Percentiles rank a stretch among this genome's conserved stretches.
Conservation (phyloP, 305 asterid species). For the Fraxinus albicans region DNA sequence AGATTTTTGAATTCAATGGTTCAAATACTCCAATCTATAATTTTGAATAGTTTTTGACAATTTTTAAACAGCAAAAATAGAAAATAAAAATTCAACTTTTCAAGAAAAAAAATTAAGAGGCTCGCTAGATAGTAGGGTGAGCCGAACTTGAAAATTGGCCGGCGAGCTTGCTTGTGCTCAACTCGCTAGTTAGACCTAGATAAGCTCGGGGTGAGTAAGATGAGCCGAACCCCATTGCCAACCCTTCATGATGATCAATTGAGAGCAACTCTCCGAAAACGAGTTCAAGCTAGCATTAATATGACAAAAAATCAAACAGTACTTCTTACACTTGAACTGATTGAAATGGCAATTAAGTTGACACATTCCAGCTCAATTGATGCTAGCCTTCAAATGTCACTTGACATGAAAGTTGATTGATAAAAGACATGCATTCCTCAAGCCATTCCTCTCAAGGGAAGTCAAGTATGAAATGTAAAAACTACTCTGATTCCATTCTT, state of each 20-base stretch:
- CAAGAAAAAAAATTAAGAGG: neutral
- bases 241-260: neutral
- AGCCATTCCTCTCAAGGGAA: neutral
- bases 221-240: neutral
- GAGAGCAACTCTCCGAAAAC: neutral
- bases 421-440: neutral
- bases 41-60: too few species aligned
- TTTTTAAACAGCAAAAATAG: neutral
- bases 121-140: neutral
- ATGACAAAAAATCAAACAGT: neutral
- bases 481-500: neutral
- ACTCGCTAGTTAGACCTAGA: neutral
- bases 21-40: neutral
- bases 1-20: too few species aligned
- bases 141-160: neutral
- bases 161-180: neutral
- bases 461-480: neutral
- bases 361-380: neutral
- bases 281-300: neutral
- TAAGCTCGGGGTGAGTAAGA: neutral
- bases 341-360: neutral
- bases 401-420: neutral
- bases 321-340: neutral
- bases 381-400: neutral
- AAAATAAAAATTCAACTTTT: too few species aligned